Percentiles rank a stretch among this genome's conserved stretches.
phyloP scores from a whole-genome alignment of 495 filamentous ascomycete species.

The Penicillium cinerascens region DNA sequence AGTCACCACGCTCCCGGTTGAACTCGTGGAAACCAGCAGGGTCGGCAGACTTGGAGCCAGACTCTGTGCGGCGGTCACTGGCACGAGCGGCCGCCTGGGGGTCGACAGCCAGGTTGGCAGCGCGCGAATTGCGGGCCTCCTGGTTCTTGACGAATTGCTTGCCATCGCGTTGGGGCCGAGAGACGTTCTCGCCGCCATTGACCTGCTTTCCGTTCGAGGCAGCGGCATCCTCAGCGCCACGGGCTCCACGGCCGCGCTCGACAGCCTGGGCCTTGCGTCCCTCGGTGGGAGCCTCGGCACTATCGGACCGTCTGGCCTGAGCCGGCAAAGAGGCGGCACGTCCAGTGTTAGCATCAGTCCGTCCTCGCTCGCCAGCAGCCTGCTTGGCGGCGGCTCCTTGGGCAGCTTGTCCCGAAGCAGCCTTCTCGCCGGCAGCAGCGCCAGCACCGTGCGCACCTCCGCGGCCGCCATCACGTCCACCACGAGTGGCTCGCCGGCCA shows the following conservation, averaged over 20 bases:
- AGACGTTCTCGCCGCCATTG: slow-evolving; percentile 28
- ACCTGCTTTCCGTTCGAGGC: slow-evolving; percentile 19
- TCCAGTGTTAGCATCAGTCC: slow-evolving; percentile 33
- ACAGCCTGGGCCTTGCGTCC: slow-evolving; percentile 31
- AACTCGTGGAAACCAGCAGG: slow-evolving; percentile 36
- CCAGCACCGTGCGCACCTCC: slow-evolving; percentile 47
- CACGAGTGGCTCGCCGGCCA: slow-evolving; percentile 53
- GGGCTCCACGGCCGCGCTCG: slow-evolving; percentile 34
- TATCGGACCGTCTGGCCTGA: slow-evolving; percentile 37
- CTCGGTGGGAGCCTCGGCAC: slow-evolving; percentile 33
- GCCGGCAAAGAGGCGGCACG: slow-evolving; percentile 44
- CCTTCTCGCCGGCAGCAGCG: slow-evolving; percentile 42
- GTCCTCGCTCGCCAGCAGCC: slow-evolving; percentile 34
- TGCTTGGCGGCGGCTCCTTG: slow-evolving; percentile 34
- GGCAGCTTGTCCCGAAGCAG: slow-evolving; percentile 26
- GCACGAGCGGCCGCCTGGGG: slow-evolving; percentile 30
- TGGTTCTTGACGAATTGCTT: slow-evolving; percentile 36
- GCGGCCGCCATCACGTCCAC: slow-evolving; percentile 54
- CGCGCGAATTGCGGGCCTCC: slow-evolving; percentile 31
- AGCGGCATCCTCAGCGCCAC: slow-evolving; percentile 34
- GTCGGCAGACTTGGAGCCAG: slow-evolving; percentile 39
- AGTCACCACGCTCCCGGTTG: slow-evolving; percentile 45
- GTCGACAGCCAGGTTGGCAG: slow-evolving; percentile 34
- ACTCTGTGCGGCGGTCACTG: slow-evolving; percentile 37
- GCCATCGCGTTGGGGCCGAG: slow-evolving; percentile 32